Evolutionary conservation across 805 yeast species (phyloP).

Genomic region (Wickerhamomyces strasburgensis): DNA sequence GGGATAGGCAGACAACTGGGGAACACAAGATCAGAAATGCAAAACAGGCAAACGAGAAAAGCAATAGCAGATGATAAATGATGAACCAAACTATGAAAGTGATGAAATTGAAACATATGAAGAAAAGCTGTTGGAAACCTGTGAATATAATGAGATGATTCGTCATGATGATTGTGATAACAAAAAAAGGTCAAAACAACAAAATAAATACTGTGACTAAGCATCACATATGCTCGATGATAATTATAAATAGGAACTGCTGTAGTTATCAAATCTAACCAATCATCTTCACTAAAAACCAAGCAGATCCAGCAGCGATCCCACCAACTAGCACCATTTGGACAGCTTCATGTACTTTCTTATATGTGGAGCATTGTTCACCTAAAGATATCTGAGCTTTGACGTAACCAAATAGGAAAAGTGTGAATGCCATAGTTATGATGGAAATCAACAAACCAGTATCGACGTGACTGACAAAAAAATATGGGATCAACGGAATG

Average conservation of each 20-base stretch:
- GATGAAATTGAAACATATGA: too few relatives aligned
- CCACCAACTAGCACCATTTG: slow-evolving; percentile 96
- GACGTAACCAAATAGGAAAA: slow-evolving; percentile 80
- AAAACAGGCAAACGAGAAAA: too few relatives aligned
- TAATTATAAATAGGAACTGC: neutral
- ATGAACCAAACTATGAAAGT: too few relatives aligned
- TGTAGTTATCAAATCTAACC: slow-evolving; percentile 32
- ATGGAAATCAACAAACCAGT: slow-evolving; percentile 73
- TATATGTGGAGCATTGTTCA: slow-evolving; percentile 55
- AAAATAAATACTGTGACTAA: neutral
- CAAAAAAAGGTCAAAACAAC: neutral
- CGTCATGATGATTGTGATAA: too few relatives aligned
- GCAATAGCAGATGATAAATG: too few relatives aligned
- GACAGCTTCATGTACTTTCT: slow-evolving; percentile 70
- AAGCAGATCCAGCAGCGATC: slow-evolving; percentile 96
- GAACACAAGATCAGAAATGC: too few relatives aligned
- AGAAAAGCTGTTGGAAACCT: too few relatives aligned
- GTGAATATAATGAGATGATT: neutral
- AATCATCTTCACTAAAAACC: slow-evolving; percentile 80
- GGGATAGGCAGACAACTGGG: too few relatives aligned
- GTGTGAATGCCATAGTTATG: slow-evolving; percentile 75
- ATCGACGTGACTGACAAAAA: slow-evolving; percentile 70
- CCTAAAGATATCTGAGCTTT: slow-evolving; percentile 87
- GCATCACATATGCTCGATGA: neutral
- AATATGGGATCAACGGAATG: slow-evolving; percentile 86